Evolutionary conservation across 495 filamentous ascomycete genomes (phyloP).

Genomic region (Penicillium salamii): DNA sequence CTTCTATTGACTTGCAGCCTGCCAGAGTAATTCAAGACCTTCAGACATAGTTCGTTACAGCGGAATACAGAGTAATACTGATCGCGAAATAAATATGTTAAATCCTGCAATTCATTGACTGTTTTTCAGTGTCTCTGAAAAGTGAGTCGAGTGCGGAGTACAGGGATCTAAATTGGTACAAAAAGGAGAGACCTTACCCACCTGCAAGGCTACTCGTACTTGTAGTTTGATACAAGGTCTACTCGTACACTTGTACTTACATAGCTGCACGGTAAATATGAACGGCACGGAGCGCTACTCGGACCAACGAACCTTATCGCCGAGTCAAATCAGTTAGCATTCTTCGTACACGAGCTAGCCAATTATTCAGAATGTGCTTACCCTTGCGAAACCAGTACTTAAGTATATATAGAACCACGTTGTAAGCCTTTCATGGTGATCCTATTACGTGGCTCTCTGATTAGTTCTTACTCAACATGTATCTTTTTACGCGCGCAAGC

Average conservation of each 20-base stretch:
- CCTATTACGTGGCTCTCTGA: constrained; percentile 2
- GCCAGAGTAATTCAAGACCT: too few species aligned
- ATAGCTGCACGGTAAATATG: constrained; percentile 15
- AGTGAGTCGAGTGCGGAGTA: not conserved
- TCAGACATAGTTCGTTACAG: too few species aligned
- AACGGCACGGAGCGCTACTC: constrained; percentile 7
- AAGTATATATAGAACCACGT: not conserved
- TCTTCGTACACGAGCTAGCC: too few species aligned
- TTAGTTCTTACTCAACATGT: not conserved
- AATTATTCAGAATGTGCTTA: too few species aligned
- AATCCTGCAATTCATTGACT: too few species aligned
- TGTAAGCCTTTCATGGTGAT: not conserved
- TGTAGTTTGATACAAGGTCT: too few species aligned
- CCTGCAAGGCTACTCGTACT: constrained; percentile 15
- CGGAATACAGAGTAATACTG: too few species aligned
- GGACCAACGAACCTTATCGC: constrained; percentile 19
- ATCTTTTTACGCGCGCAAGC: not conserved
- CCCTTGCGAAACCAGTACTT: too few species aligned
- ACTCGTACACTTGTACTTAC: not conserved
- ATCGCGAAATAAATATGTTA: too few species aligned
- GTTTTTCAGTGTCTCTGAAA: too few species aligned
- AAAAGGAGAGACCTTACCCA: not conserved
- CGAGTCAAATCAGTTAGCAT: constrained; percentile 11
- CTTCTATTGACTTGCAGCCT: constrained; percentile 25
- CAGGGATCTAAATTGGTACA: constrained; percentile 4